Evolutionary conservation across 83 land plant genomes (phyloP).

Genomic region (Larix sibirica): DNA sequence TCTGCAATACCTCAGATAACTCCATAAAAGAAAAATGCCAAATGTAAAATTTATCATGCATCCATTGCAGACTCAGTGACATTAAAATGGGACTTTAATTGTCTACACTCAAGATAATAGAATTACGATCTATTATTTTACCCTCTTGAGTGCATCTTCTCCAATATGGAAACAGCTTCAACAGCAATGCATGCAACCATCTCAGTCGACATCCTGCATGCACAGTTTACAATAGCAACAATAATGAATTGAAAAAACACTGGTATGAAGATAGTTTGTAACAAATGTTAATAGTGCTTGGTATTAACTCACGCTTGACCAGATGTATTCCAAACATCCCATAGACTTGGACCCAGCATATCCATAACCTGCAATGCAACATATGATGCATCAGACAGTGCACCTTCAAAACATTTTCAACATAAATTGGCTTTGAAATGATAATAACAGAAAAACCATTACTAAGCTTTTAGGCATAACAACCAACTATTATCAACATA

Average conservation of each 20-base stretch:
- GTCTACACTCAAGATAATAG: background rate
- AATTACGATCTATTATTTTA: constrained; percentile 1
- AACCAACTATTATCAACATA: background rate
- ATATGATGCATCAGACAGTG: background rate
- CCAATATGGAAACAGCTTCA: constrained; percentile 75
- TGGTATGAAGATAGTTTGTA: background rate
- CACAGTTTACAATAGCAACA: background rate
- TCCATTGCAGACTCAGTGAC: background rate
- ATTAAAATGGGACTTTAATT: background rate
- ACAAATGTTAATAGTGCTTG: background rate
- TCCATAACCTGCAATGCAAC: constrained; percentile 81
- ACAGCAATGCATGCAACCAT: constrained; percentile 83
- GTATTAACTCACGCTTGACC: constrained; percentile 73
- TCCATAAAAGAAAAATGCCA: background rate
- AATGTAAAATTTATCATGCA: background rate
- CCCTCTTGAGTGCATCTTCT: constrained; percentile 77
- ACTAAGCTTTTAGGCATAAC: background rate
- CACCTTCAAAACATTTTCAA: background rate
- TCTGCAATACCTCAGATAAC: background rate
- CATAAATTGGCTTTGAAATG: background rate
- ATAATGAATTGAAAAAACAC: background rate
- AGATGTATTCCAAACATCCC: constrained; percentile 94
- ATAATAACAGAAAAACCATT: background rate
- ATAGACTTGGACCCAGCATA: constrained; percentile 95
- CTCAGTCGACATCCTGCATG: constrained; percentile 57